Evolutionary conservation across 805 yeast genomes (phyloP).

Genomic region (Groenewaldozyma tartarivorans): DNA sequence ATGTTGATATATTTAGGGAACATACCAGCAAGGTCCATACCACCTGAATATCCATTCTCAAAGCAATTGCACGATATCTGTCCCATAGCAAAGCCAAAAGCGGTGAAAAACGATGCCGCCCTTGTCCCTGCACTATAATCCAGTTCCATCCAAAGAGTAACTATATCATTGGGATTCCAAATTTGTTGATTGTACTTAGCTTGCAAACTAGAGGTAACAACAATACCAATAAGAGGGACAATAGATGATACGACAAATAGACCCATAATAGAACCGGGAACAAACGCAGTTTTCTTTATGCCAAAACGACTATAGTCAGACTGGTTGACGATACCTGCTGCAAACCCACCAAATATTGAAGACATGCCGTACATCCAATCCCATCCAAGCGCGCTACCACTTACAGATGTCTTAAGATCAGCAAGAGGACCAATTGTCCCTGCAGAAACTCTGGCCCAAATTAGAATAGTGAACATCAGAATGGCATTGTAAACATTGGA

Average conservation of each 20-base stretch:
- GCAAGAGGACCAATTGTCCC: slow-evolving; percentile 15
- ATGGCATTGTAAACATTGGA: slow-evolving; percentile 31
- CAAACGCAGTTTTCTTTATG: slow-evolving; percentile 28
- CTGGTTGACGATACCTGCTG: slow-evolving; percentile 34
- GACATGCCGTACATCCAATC: slow-evolving; percentile 33
- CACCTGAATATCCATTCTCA: slow-evolving; percentile 37
- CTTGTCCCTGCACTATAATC: slow-evolving; percentile 32
- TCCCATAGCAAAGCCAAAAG: slow-evolving; percentile 17
- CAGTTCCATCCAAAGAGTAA: slow-evolving; percentile 31
- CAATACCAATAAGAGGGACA: slow-evolving; percentile 38
- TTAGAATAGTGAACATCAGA: slow-evolving; percentile 28
- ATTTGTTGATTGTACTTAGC: slow-evolving; percentile 32
- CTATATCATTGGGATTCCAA: slow-evolving; percentile 39
- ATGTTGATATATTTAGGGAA: slow-evolving; percentile 35
- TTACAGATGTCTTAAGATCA: slow-evolving; percentile 18
- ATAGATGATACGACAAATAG: slow-evolving; percentile 32
- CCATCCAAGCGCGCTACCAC: slow-evolving; percentile 30
- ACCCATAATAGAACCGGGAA: slow-evolving; percentile 32
- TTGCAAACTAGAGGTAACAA: slow-evolving; percentile 36
- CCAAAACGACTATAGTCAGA: slow-evolving; percentile 37
- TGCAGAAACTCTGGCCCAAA: slow-evolving; percentile 21
- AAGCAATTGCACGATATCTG: slow-evolving; percentile 15
- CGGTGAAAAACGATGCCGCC: slow-evolving; percentile 40
- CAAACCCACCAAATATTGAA: slow-evolving; percentile 32
- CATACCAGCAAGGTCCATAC: slow-evolving; percentile 41